Evolutionary conservation across 2,329 filamentous ascomycete species (phyloP), one percentile per base, ranked within the genome.

Genomic region (Colletotrichum sansevieriae): DNA sequence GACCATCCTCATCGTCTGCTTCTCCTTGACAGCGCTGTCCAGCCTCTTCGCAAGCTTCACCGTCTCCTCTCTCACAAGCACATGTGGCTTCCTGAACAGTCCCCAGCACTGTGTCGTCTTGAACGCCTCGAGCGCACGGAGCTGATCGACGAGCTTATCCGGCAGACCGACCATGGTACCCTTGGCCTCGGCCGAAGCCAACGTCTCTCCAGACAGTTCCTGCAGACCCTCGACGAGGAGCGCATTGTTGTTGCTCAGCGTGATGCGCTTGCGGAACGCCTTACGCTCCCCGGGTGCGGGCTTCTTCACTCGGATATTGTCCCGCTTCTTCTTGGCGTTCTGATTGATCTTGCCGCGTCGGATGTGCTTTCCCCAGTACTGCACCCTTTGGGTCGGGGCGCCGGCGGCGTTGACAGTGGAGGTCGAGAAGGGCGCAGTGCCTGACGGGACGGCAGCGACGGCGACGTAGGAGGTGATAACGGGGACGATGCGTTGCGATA

Each of bases 241-340:
- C 57, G 96, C 96, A 81, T 97, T 98, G 79, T 93, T 92, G 82
- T 98, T 99, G 84, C 92, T 95, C 70, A 99, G 89, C 68, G 97
- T 90, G 75, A 99, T 93, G 73, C 93, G 90, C 84, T 97, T 97
- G 72, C 94, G 90, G 77, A 93, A 85, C 33, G 93, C 92, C 82
- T 94, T 97, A 73, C 95, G 90, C 84, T 98, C 95, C 72, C 95
- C 95, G 3, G 89, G 85, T 12, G 83, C 83, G 20, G 92, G 91
- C 15, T 89, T 85, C 79, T 86, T 88, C 63, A 82, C 77, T 29
- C 80, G 79, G 29, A 78, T 79, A 51, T 83, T 75, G 63, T 79
- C 79, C 15, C 77, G 74, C 74, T 79, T 82, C 76, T 84, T 85
- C 79, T 88, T 90, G 79, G 70, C 41, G 52, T 71, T 72, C 61